phyloP scores from a whole-genome alignment of 129 eudicot genomes.

The Flaveria brownii region DNA sequence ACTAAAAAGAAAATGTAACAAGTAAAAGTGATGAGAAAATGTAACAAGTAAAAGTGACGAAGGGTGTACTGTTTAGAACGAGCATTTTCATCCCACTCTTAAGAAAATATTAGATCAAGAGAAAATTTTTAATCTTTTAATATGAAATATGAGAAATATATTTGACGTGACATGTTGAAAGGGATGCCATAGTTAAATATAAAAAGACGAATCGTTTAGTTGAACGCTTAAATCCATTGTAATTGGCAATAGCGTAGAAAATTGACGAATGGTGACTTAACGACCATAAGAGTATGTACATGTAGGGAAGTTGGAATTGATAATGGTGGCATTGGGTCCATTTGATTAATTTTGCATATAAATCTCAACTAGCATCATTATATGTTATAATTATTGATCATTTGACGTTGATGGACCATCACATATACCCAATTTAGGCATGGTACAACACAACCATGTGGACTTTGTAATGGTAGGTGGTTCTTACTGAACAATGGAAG shows the following conservation, averaged over 20 bases:
- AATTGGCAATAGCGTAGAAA: background rate
- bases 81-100: no score
- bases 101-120: no score
- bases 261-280: conserved; percentile 17
- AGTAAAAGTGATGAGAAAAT: no score
- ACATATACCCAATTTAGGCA: conserved; percentile 23
- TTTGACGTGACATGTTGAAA: no score
- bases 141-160: no score
- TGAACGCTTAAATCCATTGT: background rate
- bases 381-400: background rate
- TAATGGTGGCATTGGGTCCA: conserved; percentile 19
- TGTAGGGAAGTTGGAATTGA: conserved; percentile 4
- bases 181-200: no score
- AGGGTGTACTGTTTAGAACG: no score
- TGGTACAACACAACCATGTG: conserved; percentile 18
- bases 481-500: no score
- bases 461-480: conserved; percentile 14
- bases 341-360: conserved; percentile 4
- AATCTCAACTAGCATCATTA: conserved; percentile 18
- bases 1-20: no score
- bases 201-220: no score
- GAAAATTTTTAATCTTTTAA: no score
- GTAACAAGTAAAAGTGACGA: no score
- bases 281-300: conserved; percentile 13
- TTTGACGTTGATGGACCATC: conserved; percentile 15